Percentiles rank a stretch among this genome's conserved stretches.
Evolutionary conservation across 768 basidiomycete genomes (phyloP).

Genomic region (Amanita pallidorosea): DNA sequence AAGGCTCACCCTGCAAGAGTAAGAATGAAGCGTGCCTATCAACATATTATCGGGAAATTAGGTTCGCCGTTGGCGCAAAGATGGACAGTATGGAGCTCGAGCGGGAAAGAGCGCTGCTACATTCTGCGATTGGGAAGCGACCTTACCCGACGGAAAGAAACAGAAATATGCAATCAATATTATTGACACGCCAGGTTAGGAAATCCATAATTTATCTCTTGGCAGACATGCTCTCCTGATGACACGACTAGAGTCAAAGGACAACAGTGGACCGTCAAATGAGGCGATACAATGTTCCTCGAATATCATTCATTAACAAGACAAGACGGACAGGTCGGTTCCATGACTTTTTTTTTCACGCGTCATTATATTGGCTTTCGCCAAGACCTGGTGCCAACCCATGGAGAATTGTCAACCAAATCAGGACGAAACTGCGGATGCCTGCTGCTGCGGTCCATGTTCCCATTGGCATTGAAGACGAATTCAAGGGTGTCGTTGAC

Average conservation of each 20-base stretch:
- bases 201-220: not conserved
- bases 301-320: constrained; percentile 96
- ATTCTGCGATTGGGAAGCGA: constrained; percentile 91
- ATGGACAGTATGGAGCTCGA: constrained; percentile 99
- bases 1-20: too few relatives aligned
- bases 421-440: constrained; percentile 84
- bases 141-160: constrained; percentile 47
- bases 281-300: constrained; percentile 91
- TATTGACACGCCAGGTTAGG: constrained; percentile 88
- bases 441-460: constrained; percentile 93
- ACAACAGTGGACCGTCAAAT: constrained; percentile 99
- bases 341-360: not conserved
- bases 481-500: constrained; percentile 87
- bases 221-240: constrained; percentile 1
- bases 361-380: constrained; percentile 1
- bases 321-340: constrained; percentile 87
- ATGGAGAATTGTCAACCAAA: constrained; percentile 88
- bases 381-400: constrained; percentile 91
- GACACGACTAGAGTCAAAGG: constrained; percentile 73
- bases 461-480: constrained; percentile 85
- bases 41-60: constrained; percentile 17
- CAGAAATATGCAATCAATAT: constrained; percentile 93
- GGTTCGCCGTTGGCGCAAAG: constrained; percentile 94
- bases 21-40: too few relatives aligned
- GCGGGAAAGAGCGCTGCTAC: constrained; percentile 95